phyloP scores from a whole-genome alignment of 306 rosid species.

The Oxytropis ochrocephala region DNA sequence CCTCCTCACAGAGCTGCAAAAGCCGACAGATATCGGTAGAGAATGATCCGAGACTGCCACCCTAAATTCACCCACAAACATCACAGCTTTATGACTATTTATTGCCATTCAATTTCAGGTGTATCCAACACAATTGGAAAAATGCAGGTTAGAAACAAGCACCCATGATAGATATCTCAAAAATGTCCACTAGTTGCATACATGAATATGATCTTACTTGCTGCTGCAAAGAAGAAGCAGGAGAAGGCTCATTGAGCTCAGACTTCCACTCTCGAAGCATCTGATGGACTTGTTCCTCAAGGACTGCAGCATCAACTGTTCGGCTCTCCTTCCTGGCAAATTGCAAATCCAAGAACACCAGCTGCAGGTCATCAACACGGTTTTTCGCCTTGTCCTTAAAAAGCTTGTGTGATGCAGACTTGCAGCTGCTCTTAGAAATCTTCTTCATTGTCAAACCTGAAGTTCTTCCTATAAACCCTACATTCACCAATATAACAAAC shows the following conservation, averaged over 20 bases:
- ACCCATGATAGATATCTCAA: slow-evolving; percentile 1
- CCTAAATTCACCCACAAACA: slow-evolving; percentile 57
- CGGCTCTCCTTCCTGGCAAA: slow-evolving; percentile 99
- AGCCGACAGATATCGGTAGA: slow-evolving; percentile 89
- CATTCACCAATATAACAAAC: slow-evolving; percentile 23
- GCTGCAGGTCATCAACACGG: slow-evolving; percentile 91
- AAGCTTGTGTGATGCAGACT: slow-evolving; percentile 81
- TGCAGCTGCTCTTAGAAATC: slow-evolving; percentile 84
- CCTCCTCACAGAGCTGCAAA: slow-evolving; percentile 92
- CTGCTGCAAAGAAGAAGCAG: slow-evolving; percentile 94
- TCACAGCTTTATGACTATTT: slow-evolving; percentile 29
- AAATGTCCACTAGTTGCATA: slow-evolving; percentile 1
- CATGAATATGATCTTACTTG: slow-evolving; percentile 53
- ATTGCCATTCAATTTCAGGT: slow-evolving; percentile 15
- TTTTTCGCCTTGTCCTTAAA: slow-evolving; percentile 98
- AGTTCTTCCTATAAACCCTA: slow-evolving; percentile 30
- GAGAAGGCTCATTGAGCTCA: slow-evolving; percentile 94
- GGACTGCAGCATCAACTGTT: slow-evolving; percentile 57
- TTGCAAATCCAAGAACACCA: slow-evolving; percentile 78
- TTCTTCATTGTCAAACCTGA: slow-evolving; percentile 63
- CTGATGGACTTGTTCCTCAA: slow-evolving; percentile 97
- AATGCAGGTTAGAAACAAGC: slow-evolving; percentile 6
- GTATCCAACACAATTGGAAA: slow-evolving; percentile 19
- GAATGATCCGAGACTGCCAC: slow-evolving; percentile 92
- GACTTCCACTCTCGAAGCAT: slow-evolving; percentile 99